phyloP scores from a whole-genome alignment of 2,329 filamentous ascomycete genomes.

The Leptographium radiaticola region DNA sequence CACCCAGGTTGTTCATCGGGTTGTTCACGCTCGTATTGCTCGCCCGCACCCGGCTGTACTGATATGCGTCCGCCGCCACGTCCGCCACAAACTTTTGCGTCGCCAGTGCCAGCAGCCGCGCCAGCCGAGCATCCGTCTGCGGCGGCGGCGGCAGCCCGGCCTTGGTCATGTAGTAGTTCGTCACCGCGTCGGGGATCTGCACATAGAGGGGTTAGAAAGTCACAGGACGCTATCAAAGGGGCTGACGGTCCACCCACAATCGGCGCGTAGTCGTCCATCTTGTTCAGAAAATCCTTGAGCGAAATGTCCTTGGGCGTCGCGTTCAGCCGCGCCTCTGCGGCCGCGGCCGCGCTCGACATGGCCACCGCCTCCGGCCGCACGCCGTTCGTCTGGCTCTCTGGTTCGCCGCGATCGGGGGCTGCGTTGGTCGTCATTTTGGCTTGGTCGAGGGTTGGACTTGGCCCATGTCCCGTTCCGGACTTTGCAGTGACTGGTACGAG shows the following conservation, averaged over 20 bases:
- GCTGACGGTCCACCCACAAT: constrained; percentile 45
- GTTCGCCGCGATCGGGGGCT: constrained; percentile 1
- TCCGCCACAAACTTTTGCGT: constrained; percentile 98
- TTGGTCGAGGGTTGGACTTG: neutral
- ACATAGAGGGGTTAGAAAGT: neutral
- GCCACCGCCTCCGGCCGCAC: neutral
- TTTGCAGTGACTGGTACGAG: neutral
- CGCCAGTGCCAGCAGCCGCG: constrained; percentile 87
- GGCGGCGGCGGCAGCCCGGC: constrained; percentile 88
- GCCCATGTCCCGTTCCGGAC: neutral
- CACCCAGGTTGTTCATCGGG: constrained; percentile 76
- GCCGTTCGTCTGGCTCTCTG: constrained; percentile 7
- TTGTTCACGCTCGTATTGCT: constrained; percentile 74
- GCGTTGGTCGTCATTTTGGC: constrained; percentile 8
- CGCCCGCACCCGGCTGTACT: constrained; percentile 92
- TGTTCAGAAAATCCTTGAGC: constrained; percentile 79
- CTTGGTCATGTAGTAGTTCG: constrained; percentile 93
- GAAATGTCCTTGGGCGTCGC: constrained; percentile 76
- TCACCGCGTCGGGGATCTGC: constrained; percentile 96
- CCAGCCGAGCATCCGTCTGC: constrained; percentile 78
- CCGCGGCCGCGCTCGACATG: neutral
- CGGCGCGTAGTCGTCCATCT: constrained; percentile 97
- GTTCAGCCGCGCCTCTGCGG: constrained; percentile 3
- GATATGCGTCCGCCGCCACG: constrained; percentile 92
- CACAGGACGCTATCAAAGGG: neutral